A percentile compares a stretch with the other conserved stretches of the same genome.
Conservation (phyloP, 2,329 filamentous ascomycete genomes). For the Xylariaceae sp. region DNA sequence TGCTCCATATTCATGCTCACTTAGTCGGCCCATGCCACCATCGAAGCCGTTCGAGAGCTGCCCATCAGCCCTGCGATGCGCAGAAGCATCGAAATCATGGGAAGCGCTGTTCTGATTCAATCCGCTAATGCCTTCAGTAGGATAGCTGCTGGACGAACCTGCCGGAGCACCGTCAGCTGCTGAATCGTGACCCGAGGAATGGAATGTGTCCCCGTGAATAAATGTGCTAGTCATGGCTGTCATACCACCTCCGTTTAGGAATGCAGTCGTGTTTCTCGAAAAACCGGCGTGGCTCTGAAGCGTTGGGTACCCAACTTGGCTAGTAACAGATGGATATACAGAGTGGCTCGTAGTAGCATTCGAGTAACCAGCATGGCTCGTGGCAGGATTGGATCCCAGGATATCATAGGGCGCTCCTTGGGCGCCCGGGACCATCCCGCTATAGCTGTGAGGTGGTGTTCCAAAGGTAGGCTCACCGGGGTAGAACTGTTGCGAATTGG, state of each 20-base stretch:
- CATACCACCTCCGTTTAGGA: conserved; percentile 14
- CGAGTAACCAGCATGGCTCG: too few species aligned
- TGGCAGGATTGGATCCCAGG: too few species aligned
- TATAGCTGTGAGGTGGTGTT: conserved; percentile 3
- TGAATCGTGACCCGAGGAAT: conserved; percentile 10
- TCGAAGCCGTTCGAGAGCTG: not conserved
- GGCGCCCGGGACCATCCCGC: not conserved
- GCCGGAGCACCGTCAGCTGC: conserved; percentile 2
- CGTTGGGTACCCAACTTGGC: too few species aligned
- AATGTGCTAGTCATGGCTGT: conserved; percentile 13
- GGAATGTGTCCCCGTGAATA: conserved; percentile 15
- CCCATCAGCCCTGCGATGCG: not conserved
- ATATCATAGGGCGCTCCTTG: too few species aligned
- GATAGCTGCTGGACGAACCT: conserved; percentile 1
- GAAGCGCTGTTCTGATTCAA: not conserved
- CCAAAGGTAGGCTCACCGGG: conserved; percentile 7
- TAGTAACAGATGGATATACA: too few species aligned
- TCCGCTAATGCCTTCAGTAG: not conserved
- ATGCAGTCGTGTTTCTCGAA: conserved; percentile 1
- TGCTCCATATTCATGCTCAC: not conserved
- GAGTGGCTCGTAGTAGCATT: too few species aligned
- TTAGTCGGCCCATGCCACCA: not conserved
- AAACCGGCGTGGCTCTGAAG: conserved; percentile 11
- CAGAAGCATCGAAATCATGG: not conserved
- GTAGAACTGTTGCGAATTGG: not conserved